Evolutionary conservation across 495 filamentous ascomycete genomes (phyloP).

Genomic region (Podospora pseudopauciseta): DNA sequence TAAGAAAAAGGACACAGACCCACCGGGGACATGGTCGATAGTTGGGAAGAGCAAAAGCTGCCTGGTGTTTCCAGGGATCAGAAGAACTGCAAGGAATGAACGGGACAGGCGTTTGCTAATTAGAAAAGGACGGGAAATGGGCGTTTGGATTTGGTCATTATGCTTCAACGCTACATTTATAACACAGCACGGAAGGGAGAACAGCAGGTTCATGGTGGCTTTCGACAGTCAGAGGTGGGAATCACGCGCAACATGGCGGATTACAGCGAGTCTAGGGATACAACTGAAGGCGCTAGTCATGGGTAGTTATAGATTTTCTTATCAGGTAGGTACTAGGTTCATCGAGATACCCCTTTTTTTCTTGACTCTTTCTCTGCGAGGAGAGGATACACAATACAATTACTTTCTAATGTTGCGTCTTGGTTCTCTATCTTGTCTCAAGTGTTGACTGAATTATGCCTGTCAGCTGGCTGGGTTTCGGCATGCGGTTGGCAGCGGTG

Average conservation of each 20-base stretch:
- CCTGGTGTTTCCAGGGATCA: neutral
- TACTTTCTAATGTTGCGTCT: no score
- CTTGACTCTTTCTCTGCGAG: no score
- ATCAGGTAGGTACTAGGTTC: neutral
- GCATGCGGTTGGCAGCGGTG: no score
- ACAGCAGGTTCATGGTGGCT: neutral
- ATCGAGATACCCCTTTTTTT: neutral
- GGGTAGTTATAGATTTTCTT: neutral
- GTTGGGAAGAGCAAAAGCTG: neutral
- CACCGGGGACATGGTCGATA: neutral
- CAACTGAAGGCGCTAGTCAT: neutral
- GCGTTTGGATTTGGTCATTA: neutral
- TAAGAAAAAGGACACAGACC: neutral
- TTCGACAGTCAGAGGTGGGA: neutral
- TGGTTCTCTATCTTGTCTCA: no score
- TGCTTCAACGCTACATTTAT: neutral
- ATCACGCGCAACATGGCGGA: neutral
- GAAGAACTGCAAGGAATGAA: neutral
- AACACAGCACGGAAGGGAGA: neutral
- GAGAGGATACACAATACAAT: no score
- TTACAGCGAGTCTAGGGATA: conserved; percentile 6
- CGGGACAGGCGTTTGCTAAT: neutral
- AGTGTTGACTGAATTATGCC: no score
- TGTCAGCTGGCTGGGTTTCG: no score
- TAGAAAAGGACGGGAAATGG: neutral